Evolutionary conservation across 1,284 basidiomycete genomes (phyloP), one percentile per base, ranked within the genome.

Genomic region (Pascua guehoae): DNA sequence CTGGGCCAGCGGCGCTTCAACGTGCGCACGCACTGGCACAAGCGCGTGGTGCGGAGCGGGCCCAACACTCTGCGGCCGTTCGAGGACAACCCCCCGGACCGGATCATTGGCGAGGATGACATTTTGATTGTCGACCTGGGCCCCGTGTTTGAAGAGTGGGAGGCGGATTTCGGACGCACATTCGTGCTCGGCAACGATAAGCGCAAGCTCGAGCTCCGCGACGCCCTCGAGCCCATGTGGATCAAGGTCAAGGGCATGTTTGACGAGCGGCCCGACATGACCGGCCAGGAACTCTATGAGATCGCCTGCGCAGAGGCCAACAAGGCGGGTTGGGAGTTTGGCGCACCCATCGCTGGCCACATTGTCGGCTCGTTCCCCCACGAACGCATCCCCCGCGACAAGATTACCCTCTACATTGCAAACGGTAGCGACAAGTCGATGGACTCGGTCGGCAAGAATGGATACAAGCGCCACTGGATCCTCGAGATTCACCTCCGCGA

Each of bases 161-260:
- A 62, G 43, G 60, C 60, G 8, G 60, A 62, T 44, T 62, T 62
- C 38, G 60, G 60, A 12, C 54, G 60, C 42, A 62, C 60, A 9
- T 62, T 58, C 40, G 60, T 62, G 17, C 51, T 62, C 17, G 60
- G 60, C 36, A 43, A 54, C 40, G 60, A 62, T 43, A 46, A 57
- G 2, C 52, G 32, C 15, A 62, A 62, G 54, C 16, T 46, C 42
- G 17, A 11, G 32, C 51, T 62, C 2, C 49, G 48, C 41, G 60
- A 56, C 42, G 48, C 42, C 32, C 60, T 62, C 57, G 60, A 62
- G 51, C 57, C 57, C 0, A 42, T 47, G 4, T 62, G 60, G 60
- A 14, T 36, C 12, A 12, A 15, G 9, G 54, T 62, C 54, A 62
- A 62, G 54, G 51, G 45, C 5, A 18, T 12, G n/a, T 62, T 49